These are phyloP conservation scores for Salix dunnii DNA, from an alignment of 345 rosid species.

Conservation along the genomic window DNA sequence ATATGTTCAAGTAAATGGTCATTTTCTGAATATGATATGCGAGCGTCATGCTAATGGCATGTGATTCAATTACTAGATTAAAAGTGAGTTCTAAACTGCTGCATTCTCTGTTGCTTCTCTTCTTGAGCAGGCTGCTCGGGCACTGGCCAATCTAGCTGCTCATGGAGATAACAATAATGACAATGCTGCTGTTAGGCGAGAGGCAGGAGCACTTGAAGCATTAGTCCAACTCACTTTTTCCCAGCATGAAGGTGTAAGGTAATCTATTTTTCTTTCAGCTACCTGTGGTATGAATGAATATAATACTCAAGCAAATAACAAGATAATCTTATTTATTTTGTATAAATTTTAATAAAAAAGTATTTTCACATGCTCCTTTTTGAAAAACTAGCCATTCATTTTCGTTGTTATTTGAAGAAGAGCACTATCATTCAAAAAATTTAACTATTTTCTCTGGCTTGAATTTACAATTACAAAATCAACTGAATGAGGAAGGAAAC, in stretches of 20 bases:
- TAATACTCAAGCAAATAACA: neutral
- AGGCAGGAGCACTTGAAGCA: conserved; percentile 36
- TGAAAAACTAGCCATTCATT: neutral
- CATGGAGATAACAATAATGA: conserved; percentile 36
- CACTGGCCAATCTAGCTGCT: conserved; percentile 39
- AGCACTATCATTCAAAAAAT: neutral
- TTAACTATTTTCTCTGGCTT: neutral
- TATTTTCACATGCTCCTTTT: neutral
- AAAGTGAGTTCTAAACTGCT: neutral
- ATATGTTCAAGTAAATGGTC: neutral
- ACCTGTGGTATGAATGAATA: neutral
- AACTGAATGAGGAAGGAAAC: no score
- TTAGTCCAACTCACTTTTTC: conserved; percentile 33
- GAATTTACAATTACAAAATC: neutral
- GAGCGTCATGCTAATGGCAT: neutral
- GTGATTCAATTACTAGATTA: neutral
- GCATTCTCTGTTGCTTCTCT: no score
- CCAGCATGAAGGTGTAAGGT: conserved; percentile 42
- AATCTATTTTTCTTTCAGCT: neutral
- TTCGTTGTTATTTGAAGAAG: neutral
- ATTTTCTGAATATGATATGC: neutral
- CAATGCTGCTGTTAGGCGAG: conserved; percentile 35
- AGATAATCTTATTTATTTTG: neutral
- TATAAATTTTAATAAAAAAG: neutral
- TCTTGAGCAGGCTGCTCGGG: conserved; percentile 29